Conservation (phyloP, 371 early-diverging fungal species). For the Nematocida sp. region DNA sequence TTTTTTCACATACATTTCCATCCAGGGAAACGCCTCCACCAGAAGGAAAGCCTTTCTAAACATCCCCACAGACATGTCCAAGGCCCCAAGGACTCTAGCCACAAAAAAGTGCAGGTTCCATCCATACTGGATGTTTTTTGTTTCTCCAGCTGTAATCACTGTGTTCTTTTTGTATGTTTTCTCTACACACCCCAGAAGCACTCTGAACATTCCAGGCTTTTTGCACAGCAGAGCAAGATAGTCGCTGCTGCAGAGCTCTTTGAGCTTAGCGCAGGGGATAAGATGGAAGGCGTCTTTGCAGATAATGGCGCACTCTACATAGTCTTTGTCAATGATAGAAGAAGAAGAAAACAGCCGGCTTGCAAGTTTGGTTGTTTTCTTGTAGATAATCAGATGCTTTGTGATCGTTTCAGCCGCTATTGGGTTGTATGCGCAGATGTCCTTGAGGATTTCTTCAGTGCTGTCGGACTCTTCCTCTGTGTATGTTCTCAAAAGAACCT, state of each 20-base stretch:
- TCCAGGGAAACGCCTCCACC: constrained; percentile 10
- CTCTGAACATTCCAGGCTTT: constrained; percentile 2
- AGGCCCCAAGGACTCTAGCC: background rate
- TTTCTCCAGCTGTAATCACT: background rate
- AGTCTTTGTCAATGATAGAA: constrained; percentile 43
- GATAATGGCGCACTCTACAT: constrained; percentile 18
- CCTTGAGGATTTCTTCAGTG: constrained; percentile 21
- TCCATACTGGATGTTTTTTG: background rate
- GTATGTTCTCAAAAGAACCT: constrained; percentile 32
- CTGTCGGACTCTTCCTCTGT: background rate
- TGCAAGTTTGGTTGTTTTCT: background rate
- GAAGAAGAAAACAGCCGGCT: constrained; percentile 16
- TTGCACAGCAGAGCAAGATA: constrained; percentile 23
- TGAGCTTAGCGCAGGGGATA: constrained; percentile 20
- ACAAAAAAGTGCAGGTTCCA: constrained; percentile 23
- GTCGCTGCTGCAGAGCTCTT: constrained; percentile 19
- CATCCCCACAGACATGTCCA: background rate
- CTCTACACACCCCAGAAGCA: background rate
- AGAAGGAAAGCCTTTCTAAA: constrained; percentile 34
- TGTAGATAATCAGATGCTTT: constrained; percentile 32
- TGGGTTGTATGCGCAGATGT: background rate
- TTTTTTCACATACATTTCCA: background rate
- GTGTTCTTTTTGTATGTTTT: background rate
- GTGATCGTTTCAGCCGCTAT: constrained; percentile 21
- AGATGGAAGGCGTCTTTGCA: background rate